These are phyloP conservation scores for Aspergillus ellipticus DNA, from an alignment of 495 filamentous ascomycete genomes.

Conservation along the genomic window DNA sequence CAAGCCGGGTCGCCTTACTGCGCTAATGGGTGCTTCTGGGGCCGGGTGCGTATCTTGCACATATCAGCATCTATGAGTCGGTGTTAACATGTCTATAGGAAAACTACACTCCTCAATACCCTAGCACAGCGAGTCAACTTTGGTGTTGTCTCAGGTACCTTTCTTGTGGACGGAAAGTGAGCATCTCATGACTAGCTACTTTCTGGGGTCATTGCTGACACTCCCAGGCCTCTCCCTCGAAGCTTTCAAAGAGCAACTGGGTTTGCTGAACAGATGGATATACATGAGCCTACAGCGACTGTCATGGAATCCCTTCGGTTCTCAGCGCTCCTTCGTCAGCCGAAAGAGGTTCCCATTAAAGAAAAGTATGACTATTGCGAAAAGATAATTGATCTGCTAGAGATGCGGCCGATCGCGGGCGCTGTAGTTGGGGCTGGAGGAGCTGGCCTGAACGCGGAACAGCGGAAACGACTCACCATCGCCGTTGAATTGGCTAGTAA, in stretches of 20 bases:
- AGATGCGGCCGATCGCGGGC: constrained; percentile 55
- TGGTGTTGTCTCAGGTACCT: constrained; percentile 47
- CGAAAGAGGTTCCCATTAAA: constrained; percentile 48
- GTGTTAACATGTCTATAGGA: constrained; percentile 26
- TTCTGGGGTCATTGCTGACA: constrained; percentile 5
- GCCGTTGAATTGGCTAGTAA: constrained; percentile 68
- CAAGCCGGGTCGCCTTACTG: constrained; percentile 66
- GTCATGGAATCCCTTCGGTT: constrained; percentile 60
- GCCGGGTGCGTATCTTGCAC: constrained; percentile 47
- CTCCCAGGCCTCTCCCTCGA: constrained; percentile 35
- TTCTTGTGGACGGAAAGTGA: constrained; percentile 52
- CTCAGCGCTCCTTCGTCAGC: constrained; percentile 57
- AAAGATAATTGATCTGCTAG: constrained; percentile 55
- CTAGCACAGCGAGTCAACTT: constrained; percentile 54
- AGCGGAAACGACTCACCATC: constrained; percentile 63
- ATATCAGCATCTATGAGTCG: not conserved
- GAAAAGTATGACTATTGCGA: constrained; percentile 65
- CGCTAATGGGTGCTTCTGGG: constrained; percentile 64
- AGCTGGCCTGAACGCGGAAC: constrained; percentile 55
- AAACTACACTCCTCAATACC: constrained; percentile 54
- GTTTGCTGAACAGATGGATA: constrained; percentile 62
- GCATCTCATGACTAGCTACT: not conserved
- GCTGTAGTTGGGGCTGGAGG: constrained; percentile 53
- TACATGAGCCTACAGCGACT: constrained; percentile 59
- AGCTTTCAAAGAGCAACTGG: constrained; percentile 52